Evolutionary conservation across 371 early-diverging fungal genomes (phyloP), one percentile per base, ranked within the genome.

Genomic region (Chytridium lagenaria): DNA sequence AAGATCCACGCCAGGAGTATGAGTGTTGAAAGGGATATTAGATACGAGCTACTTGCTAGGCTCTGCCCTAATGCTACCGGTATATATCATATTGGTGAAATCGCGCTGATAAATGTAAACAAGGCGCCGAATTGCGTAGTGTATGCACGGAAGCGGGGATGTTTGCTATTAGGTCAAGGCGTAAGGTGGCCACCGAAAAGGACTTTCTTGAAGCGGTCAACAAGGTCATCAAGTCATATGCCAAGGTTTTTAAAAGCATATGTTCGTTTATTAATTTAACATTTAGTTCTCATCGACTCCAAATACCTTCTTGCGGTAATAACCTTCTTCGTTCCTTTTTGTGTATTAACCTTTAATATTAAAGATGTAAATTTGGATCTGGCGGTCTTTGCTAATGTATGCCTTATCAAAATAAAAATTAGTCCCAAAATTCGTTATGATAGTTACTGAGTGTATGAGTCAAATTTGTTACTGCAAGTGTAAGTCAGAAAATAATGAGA

Each of bases 91-190:
- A n/a, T n/a, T n/a, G n/a, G n/a, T n/a, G n/a, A n/a, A n/a, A n/a
- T n/a, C n/a, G n/a, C n/a, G n/a, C n/a, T n/a, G n/a, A n/a, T n/a
- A n/a, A n/a, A n/a, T n/a, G n/a, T n/a, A n/a, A n/a, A n/a, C 1
- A 31, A 63, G 85, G 97, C 66, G 98, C 98, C 30, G 98, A 98
- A 81, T 81, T 98, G 68, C 87, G 97, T 76, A 94, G 96, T 85
- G 99, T 99, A 59, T 99, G 99, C 86, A 99, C 99, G 33, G 99
- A 99, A 86, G 99, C 99, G 34, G 99, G 99, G 68, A 99, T 99
- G 99, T 99, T 96, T 90, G 99, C 99, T 10, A 99, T 99, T 74
- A 91, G 99, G 49, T 95, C 98, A 68, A 89, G 99, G 83, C 90
- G 99, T 88, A 99, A 99, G 93, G 92, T 91, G 67, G 99, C 99